These are phyloP conservation scores for Mycena filopes DNA, from an alignment of 768 basidiomycete species.

Conservation along the genomic window DNA sequence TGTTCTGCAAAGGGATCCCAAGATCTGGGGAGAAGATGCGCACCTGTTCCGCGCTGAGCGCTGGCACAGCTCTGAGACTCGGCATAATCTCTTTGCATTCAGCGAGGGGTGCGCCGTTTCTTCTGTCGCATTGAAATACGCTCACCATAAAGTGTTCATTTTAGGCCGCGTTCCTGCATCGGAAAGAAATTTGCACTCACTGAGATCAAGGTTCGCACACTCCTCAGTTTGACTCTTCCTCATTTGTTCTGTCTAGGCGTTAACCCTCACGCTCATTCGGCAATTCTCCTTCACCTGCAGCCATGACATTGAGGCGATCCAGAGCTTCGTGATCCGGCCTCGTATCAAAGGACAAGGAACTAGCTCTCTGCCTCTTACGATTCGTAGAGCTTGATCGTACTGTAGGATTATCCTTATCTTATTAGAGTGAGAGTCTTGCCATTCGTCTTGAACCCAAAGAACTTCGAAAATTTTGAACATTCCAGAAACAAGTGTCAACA, in stretches of 20 bases:
- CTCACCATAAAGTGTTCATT: conserved; percentile 23
- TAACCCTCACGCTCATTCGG: conserved; percentile 61
- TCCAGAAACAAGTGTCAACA: no score
- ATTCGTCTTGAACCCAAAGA: neutral
- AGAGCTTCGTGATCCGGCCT: conserved; percentile 73
- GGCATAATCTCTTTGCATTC: conserved; percentile 62
- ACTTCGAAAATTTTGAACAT: no score
- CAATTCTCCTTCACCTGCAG: conserved; percentile 65
- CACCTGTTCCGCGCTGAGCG: conserved; percentile 68
- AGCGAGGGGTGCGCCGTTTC: conserved; percentile 58
- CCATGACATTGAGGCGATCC: conserved; percentile 68
- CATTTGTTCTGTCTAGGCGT: conserved; percentile 39
- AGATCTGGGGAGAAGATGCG: conserved; percentile 71
- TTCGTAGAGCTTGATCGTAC: conserved; percentile 49
- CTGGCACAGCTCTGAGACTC: conserved; percentile 60
- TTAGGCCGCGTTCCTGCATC: conserved; percentile 68
- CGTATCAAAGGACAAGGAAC: conserved; percentile 61
- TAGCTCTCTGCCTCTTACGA: conserved; percentile 67
- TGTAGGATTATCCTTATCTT: neutral
- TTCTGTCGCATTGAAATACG: conserved; percentile 5
- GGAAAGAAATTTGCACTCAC: conserved; percentile 67
- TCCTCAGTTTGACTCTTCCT: neutral
- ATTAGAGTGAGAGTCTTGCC: neutral
- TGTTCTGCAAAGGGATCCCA: conserved; percentile 63
- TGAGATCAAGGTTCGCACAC: conserved; percentile 66